Evolutionary conservation across 2,329 filamentous ascomycete genomes (phyloP), one percentile per base, ranked within the genome.

Genomic region (Cylindrodendrum hubeiense): DNA sequence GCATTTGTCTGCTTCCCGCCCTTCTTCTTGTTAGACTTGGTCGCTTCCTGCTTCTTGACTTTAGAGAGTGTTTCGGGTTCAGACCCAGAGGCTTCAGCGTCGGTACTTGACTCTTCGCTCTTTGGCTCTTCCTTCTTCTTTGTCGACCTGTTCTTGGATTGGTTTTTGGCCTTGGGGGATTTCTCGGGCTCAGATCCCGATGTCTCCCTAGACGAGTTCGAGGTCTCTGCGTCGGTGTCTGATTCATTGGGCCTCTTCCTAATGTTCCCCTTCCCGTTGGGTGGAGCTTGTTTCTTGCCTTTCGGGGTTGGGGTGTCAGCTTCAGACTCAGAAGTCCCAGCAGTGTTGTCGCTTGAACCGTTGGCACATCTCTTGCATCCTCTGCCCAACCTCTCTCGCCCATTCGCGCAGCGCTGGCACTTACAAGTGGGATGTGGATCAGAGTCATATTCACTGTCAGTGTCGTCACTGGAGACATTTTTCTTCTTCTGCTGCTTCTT

Each of bases 361-460:
- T 69, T 65, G 24, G 52, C 53, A 41, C 51, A 59, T 59, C 71
- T 74, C 39, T 71, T 72, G 54, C 64, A 65, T 60, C 73, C 52
- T 50, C 66, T 69, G 37, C 57, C 62, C 70, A 74, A 63, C 65
- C 70, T 67, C 34, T 63, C 58, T 44, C 71, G 62, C 13, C 70
- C 67, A 41, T 70, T 70, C 33, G 66, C 46, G 58, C 77, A 79
- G 47, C 66, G 60, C 22, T 49, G 54, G 43, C 76, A 78, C 61
- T 71, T 52, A 64, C 77, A 78, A 4, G 69, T 70, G 4, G 77
- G 77, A 37, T 82, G 79, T 3, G 79, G 75, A 17, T 81, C 77
- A 5, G 77, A 75, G 49, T 78, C 75, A 26, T 69, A 71, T 7
- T 72, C 75, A 21, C 72, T 75, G n/a, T 74, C 74, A 2, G 69